Conservation (phyloP, 305 asterid genomes). For the Fraxinus baroniana region DNA sequence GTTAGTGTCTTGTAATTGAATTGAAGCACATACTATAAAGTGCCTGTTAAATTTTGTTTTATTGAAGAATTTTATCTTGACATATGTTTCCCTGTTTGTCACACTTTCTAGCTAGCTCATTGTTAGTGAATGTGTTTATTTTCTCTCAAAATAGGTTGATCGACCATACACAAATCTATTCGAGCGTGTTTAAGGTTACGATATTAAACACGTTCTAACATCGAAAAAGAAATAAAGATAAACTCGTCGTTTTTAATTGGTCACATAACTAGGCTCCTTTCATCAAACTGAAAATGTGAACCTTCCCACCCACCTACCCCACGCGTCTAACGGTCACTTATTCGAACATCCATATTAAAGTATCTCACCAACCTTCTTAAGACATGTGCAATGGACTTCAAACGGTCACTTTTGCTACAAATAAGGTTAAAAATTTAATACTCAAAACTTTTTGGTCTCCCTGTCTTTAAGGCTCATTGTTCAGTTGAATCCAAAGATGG, state of each 20-base stretch:
- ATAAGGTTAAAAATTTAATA: background rate
- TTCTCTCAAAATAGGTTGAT: background rate
- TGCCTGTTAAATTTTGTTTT: background rate
- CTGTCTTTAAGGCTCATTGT: background rate
- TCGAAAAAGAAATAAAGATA: background rate
- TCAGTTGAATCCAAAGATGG: constrained; percentile 13
- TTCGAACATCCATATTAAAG: constrained; percentile 17
- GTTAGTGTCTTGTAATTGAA: background rate
- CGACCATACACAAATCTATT: background rate
- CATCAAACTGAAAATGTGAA: background rate
- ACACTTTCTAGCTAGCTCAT: background rate
- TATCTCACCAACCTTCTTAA: constrained; percentile 14
- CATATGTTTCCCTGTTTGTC: background rate
- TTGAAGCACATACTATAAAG: background rate
- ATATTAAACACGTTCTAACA: background rate
- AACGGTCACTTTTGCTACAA: constrained; percentile 34
- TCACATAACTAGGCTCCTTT: background rate
- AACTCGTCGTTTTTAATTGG: background rate
- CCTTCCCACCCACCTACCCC: background rate
- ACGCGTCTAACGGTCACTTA: constrained; percentile 35
- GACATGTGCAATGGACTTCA: background rate
- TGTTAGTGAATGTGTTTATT: background rate
- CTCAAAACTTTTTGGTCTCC: background rate
- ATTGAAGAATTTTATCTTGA: background rate
- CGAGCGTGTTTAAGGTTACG: background rate